phyloP scores from a whole-genome alignment of 345 rosid genomes.

The Hibiscus trionum region DNA sequence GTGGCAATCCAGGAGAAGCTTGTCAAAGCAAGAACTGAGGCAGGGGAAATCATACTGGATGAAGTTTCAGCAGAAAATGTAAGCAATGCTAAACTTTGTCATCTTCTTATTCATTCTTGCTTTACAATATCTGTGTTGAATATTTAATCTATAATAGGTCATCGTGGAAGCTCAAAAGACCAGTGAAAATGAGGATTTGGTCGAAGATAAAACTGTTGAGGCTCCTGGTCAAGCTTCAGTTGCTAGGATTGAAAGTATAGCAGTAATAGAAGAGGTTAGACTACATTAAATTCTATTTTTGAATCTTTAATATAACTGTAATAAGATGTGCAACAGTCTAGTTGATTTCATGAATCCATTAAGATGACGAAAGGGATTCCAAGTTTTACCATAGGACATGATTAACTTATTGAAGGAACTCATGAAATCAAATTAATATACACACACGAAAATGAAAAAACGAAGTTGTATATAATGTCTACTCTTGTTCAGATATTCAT shows the following conservation, averaged over 20 bases:
- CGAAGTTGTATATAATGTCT: neutral
- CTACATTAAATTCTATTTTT: neutral
- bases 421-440: neutral
- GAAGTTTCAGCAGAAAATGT: conserved; percentile 25
- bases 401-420: neutral
- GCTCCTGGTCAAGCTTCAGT: conserved; percentile 13
- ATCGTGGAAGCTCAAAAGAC: conserved; percentile 8
- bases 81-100: neutral
- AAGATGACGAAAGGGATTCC: neutral
- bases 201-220: conserved; percentile 12
- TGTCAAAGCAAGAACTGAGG: conserved; percentile 12
- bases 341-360: neutral
- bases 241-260: conserved; percentile 20
- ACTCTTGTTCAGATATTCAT: neutral
- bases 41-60: conserved; percentile 9
- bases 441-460: no score
- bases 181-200: conserved; percentile 12
- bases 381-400: neutral
- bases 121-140: neutral
- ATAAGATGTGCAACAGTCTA: no score
- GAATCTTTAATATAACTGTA: neutral
- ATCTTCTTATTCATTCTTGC: neutral
- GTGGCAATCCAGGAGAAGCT: conserved; percentile 13
- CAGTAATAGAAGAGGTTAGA: conserved; percentile 32
- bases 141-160: neutral